These are phyloP conservation scores for Artomyces pyxidatus DNA, from an alignment of 768 basidiomycete species.

Conservation along the genomic window DNA sequence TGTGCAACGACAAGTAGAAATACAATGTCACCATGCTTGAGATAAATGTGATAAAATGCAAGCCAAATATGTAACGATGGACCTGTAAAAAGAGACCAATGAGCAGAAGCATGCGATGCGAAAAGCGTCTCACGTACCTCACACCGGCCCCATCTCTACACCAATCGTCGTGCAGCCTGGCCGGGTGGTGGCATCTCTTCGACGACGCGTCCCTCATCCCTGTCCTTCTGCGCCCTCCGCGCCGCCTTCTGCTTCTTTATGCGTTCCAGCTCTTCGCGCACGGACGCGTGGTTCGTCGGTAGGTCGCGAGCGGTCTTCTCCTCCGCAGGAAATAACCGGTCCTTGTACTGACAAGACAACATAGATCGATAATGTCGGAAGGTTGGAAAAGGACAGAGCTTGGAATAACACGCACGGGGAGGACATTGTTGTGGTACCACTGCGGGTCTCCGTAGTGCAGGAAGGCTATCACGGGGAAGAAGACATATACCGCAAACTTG, in stretches of 20 bases:
- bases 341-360: constrained; percentile 47
- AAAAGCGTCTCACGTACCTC: too few species aligned
- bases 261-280: constrained; percentile 63
- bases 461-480: constrained; percentile 73
- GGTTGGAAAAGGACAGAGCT: neutral
- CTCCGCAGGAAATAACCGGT: constrained; percentile 59
- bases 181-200: constrained; percentile 17
- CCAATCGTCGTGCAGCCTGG: constrained; percentile 20
- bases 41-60: too few species aligned
- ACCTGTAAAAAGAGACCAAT: too few species aligned
- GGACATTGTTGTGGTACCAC: constrained; percentile 74
- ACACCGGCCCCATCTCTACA: too few species aligned
- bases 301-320: constrained; percentile 52
- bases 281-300: constrained; percentile 56
- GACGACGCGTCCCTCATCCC: constrained; percentile 20
- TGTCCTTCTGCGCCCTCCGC: constrained; percentile 36
- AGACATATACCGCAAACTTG: constrained; percentile 84
- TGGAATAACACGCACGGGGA: constrained; percentile 41
- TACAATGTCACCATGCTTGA: too few species aligned
- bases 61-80: too few species aligned
- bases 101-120: too few species aligned
- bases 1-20: too few species aligned
- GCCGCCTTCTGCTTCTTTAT: constrained; percentile 57
- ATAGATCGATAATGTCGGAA: neutral
- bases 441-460: constrained; percentile 83